A percentile compares a stretch with the other conserved stretches of the same genome.
phyloP scores from a whole-genome alignment of 495 filamentous ascomycete species.

The Xylaria cubensis region DNA sequence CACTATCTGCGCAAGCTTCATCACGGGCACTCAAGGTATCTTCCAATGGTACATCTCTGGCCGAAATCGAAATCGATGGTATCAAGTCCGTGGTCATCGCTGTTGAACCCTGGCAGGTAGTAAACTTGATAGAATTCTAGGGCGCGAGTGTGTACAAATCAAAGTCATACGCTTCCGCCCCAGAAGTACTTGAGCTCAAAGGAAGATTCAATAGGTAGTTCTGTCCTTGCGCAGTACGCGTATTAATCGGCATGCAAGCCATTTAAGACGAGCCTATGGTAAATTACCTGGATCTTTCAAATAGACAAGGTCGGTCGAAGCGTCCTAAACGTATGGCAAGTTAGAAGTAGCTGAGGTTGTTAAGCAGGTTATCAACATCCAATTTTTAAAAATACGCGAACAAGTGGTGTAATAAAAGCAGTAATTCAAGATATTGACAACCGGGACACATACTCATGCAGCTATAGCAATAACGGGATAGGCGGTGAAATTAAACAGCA shows the following conservation, averaged over 20 bases:
- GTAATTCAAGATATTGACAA: not conserved
- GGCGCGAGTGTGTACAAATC: not conserved
- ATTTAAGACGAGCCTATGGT: not conserved
- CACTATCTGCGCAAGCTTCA: slow-evolving; percentile 4
- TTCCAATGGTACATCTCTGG: not conserved
- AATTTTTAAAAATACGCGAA: not conserved
- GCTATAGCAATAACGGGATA: not conserved
- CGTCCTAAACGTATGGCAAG: not conserved
- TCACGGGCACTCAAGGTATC: not conserved
- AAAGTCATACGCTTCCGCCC: not conserved
- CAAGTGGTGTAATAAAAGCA: not conserved
- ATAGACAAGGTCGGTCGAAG: not conserved
- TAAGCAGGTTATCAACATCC: not conserved
- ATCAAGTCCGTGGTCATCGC: not conserved
- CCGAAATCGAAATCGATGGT: not conserved
- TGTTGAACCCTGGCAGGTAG: not conserved
- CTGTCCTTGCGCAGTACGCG: not conserved
- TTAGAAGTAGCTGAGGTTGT: not conserved
- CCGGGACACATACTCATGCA: not conserved
- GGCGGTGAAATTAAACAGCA: not conserved
- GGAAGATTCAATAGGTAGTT: too few species aligned
- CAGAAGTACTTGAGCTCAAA: not conserved
- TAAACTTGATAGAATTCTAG: not conserved
- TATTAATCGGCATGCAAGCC: not conserved
- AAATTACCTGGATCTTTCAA: not conserved